Percentiles rank a stretch among this genome's conserved stretches.
Conservation (phyloP, 129 eudicot genomes). For the Pittosporum tobira region DNA sequence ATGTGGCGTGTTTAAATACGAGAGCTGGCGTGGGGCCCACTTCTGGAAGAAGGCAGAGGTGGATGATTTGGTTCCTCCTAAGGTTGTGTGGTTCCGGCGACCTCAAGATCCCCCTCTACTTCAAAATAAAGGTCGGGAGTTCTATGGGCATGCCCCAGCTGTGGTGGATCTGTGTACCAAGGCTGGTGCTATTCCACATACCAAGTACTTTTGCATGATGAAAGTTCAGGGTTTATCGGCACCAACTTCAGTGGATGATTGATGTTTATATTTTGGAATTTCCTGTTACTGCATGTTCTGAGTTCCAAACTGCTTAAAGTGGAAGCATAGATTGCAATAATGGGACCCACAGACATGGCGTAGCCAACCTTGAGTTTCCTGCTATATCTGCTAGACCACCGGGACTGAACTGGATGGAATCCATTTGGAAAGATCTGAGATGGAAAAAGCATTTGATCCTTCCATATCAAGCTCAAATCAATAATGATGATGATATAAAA, state of each 20-base stretch:
- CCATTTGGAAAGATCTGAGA: too few relatives aligned
- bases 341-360: too few relatives aligned
- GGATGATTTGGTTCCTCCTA: constrained; percentile 71
- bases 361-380: too few relatives aligned
- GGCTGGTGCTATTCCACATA: constrained; percentile 61
- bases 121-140: constrained; percentile 47
- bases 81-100: constrained; percentile 65
- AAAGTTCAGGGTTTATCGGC: constrained; percentile 69
- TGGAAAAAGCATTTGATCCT: too few relatives aligned
- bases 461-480: too few relatives aligned
- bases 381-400: too few relatives aligned
- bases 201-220: constrained; percentile 69
- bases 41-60: constrained; percentile 75
- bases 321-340: too few relatives aligned
- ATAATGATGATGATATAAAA: too few relatives aligned
- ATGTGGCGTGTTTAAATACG: constrained; percentile 76
- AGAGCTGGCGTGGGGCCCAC: constrained; percentile 74
- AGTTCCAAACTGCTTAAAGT: too few relatives aligned
- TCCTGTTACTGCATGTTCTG: too few relatives aligned
- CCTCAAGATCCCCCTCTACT: constrained; percentile 81
- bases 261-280: too few relatives aligned
- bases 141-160: constrained; percentile 91
- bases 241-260: constrained; percentile 19
- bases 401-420: too few relatives aligned
- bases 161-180: constrained; percentile 79